Evolutionary conservation across 805 yeast genomes (phyloP).

Genomic region (Metschnikowia anglica): DNA sequence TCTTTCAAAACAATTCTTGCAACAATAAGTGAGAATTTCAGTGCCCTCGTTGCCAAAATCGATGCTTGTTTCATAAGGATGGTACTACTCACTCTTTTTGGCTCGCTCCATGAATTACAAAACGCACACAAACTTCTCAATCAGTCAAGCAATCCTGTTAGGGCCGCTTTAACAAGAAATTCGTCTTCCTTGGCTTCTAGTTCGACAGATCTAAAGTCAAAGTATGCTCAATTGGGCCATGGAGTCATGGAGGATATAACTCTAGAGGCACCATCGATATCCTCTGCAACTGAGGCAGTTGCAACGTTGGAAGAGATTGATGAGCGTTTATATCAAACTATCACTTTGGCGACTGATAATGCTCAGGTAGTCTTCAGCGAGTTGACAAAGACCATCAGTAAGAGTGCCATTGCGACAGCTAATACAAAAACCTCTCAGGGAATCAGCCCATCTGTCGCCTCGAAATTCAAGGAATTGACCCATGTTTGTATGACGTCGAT

Average conservation of each 20-base stretch:
- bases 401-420: constrained; percentile 55
- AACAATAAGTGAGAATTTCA: constrained; percentile 48
- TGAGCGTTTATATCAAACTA: constrained; percentile 61
- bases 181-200: constrained; percentile 7
- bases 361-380: constrained; percentile 80
- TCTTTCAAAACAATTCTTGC: constrained; percentile 54
- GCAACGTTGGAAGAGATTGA: constrained; percentile 50
- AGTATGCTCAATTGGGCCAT: constrained; percentile 9
- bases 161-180: constrained; percentile 5
- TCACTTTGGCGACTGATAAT: constrained; percentile 59
- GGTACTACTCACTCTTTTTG: constrained; percentile 38
- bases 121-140: constrained; percentile 57
- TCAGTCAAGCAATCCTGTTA: not conserved
- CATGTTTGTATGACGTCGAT: constrained; percentile 74
- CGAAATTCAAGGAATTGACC: constrained; percentile 74
- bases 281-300: constrained; percentile 14
- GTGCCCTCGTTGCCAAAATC: constrained; percentile 50
- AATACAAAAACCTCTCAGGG: constrained; percentile 21
- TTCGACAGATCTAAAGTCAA: constrained; percentile 9
- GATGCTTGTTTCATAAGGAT: constrained; percentile 58
- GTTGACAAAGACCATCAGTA: constrained; percentile 63
- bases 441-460: constrained; percentile 47
- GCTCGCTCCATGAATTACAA: constrained; percentile 63
- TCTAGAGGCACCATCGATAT: constrained; percentile 12
- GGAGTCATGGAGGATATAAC: constrained; percentile 10